Base-by-base conservation (phyloP, 768 basidiomycete genomes). In the Tricholoma hemisulphureum region DNA sequence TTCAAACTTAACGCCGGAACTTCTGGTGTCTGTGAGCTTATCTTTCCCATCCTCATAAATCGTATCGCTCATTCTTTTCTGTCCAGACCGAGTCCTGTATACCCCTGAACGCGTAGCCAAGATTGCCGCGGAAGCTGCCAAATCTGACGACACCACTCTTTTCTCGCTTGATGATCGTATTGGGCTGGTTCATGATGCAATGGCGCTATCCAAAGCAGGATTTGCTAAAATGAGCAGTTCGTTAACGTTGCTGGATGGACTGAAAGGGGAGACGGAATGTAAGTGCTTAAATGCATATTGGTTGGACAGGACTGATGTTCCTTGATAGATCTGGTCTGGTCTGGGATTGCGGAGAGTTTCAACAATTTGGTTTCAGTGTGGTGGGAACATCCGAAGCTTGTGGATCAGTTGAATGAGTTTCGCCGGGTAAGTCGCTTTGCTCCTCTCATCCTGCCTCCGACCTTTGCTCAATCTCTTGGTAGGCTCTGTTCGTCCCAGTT, bases 1-100 rank as follows among this genome's bases (percentile, higher is more conserved):
- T 98, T 88, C 81, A 98, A 98, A 74, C 75, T 98, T 60, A 98
- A 98, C 67, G 89, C 88, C 2, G 88, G 88, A 35, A 95, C 93
- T 1, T 82, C 83, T 51, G 94, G 95, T 56, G 91, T 95, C 63
- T 98, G 93, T 93, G 63, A 60, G 93, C 78, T 14, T 16, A 52
- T 58, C 18, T 55, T 43, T 49, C 13, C n/a, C 3, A 39, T 35
- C 29, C 35, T 10, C 3, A 6, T 26, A 20, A 23, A 3, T 18
- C 46, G 61, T 55, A 20, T 28, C 18, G 48, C 53, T 55, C 20
- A 58, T n/a, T 3, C 26, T 26, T 9, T 28, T n/a, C 14, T 48
- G n/a, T n/a, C 8, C 55, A 93, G 92, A 88, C 72, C 91, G 95
- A 26, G 93, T 95, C 18, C 75, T 89, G 28, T 99, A 99, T 75